These are phyloP conservation scores for Ballota nigra DNA, from an alignment of 257 asterid species.

Conservation along the genomic window DNA sequence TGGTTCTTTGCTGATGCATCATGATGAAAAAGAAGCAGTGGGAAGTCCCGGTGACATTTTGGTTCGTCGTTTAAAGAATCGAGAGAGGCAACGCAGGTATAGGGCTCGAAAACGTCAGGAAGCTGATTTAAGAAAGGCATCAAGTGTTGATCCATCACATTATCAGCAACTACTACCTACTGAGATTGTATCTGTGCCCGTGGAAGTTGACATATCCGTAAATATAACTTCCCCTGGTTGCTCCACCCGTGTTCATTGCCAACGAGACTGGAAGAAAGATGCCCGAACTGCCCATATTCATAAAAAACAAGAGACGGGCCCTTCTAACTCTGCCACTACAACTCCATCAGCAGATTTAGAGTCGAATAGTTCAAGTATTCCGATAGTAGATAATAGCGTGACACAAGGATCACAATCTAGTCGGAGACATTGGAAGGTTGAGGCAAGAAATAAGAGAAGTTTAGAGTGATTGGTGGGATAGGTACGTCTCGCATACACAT, in stretches of 20 bases:
- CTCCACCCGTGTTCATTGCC: slow-evolving; percentile 58
- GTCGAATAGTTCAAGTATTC: slow-evolving; percentile 11
- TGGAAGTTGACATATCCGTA: slow-evolving; percentile 36
- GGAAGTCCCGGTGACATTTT: slow-evolving; percentile 43
- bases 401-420: slow-evolving; percentile 34
- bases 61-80: slow-evolving; percentile 76
- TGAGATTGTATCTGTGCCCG: slow-evolving; percentile 30
- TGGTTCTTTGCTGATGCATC: slow-evolving; percentile 40
- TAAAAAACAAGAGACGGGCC: slow-evolving; percentile 36
- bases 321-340: slow-evolving; percentile 13
- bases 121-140: slow-evolving; percentile 47
- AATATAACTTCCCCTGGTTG: slow-evolving; percentile 35
- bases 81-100: slow-evolving; percentile 89
- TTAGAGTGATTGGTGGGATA: slow-evolving; percentile 22
- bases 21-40: slow-evolving; percentile 38
- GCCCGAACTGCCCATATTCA: slow-evolving; percentile 63
- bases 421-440: slow-evolving; percentile 87
- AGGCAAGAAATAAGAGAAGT: slow-evolving; percentile 77
- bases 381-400: neutral
- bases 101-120: slow-evolving; percentile 87
- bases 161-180: slow-evolving; percentile 26
- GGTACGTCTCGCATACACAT: neutral
- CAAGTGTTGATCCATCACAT: slow-evolving; percentile 34
- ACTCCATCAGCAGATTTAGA: slow-evolving; percentile 23
- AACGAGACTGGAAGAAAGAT: slow-evolving; percentile 84